Conservation (phyloP, 768 basidiomycete genomes). For the Candolleomyces efflorescens region DNA sequence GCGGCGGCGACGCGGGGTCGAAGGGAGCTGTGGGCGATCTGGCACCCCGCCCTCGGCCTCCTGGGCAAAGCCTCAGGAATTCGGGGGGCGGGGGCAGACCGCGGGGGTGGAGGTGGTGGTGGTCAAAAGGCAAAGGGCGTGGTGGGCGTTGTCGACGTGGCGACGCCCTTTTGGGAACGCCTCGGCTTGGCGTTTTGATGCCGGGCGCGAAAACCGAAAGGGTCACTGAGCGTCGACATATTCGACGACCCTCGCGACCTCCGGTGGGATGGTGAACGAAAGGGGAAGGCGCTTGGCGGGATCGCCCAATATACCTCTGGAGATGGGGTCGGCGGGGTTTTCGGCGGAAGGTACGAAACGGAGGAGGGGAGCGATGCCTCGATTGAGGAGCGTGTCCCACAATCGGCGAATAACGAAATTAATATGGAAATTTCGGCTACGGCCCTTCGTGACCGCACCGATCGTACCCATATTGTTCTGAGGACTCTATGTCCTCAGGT, state of each 20-base stretch:
- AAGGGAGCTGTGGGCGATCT: not conserved
- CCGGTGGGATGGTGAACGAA: slow-evolving; percentile 11
- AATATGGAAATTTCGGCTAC: slow-evolving; percentile 22
- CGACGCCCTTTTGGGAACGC: slow-evolving; percentile 7
- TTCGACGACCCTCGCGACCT: not conserved
- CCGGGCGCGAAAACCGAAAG: not conserved
- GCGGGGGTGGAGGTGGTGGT: not conserved
- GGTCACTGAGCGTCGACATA: not conserved
- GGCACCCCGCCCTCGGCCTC: slow-evolving; percentile 2
- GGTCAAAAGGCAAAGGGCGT: not conserved
- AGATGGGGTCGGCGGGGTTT: slow-evolving; percentile 12
- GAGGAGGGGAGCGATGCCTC: slow-evolving; percentile 6
- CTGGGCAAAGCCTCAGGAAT: not conserved
- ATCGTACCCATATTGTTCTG: slow-evolving; percentile 35
- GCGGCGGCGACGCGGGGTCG: slow-evolving; percentile 11
- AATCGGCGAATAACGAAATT: slow-evolving; percentile 23
- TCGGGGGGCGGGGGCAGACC: not conserved
- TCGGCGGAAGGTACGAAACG: slow-evolving; percentile 4
- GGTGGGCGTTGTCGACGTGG: too few species aligned
- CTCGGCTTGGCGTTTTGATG: not conserved
- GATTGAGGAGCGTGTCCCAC: not conserved
- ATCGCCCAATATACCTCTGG: not conserved
- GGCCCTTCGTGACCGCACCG: slow-evolving; percentile 25
- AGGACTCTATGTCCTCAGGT: too few species aligned
- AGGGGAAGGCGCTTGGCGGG: not conserved